Evolutionary conservation across 768 basidiomycete species (phyloP).

Genomic region (Amanita phalloides): DNA sequence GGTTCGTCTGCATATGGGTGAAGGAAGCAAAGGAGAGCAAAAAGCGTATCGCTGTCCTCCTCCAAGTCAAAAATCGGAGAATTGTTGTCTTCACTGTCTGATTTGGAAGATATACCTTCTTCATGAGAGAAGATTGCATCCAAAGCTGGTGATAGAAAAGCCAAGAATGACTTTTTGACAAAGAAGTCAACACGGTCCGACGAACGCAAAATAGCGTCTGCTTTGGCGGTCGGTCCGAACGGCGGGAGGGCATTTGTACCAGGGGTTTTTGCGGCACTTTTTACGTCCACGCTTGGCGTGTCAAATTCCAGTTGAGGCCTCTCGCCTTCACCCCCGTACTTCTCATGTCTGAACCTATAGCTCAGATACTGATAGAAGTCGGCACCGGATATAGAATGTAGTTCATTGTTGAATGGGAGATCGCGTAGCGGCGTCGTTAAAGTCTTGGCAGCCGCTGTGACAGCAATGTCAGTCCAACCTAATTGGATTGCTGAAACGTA

Average conservation of each 20-base stretch:
- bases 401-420: neutral
- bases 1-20: conserved; percentile 1
- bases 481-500: neutral
- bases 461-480: neutral
- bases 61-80: conserved; percentile 2
- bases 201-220: conserved; percentile 16
- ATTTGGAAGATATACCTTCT: neutral
- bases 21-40: conserved; percentile 5
- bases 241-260: neutral
- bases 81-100: neutral
- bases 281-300: neutral
- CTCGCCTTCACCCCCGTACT: neutral
- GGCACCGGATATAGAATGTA: neutral
- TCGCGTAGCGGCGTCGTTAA: neutral
- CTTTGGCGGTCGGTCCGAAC: neutral
- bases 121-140: conserved; percentile 13
- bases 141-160: conserved; percentile 20
- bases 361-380: neutral
- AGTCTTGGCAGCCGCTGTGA: neutral
- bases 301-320: neutral
- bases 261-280: neutral
- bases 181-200: conserved; percentile 21
- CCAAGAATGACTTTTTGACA: conserved; percentile 16
- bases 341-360: neutral
- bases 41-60: conserved; percentile 7